phyloP scores from a whole-genome alignment of 805 yeast genomes.

The Torulaspora maleeae region DNA sequence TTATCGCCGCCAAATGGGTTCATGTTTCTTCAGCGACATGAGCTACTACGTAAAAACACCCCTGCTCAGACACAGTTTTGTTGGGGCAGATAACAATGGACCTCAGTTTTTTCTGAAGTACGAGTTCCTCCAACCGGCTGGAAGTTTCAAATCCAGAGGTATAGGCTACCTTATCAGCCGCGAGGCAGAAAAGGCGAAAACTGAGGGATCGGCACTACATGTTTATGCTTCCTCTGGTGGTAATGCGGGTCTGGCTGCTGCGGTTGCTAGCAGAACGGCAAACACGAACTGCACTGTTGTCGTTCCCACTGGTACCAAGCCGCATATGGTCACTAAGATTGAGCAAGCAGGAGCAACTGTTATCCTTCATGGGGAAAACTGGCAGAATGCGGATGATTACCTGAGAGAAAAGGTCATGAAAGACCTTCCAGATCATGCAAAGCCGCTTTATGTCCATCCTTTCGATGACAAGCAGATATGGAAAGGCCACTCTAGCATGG shows the following conservation, averaged over 20 bases:
- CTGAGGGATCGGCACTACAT: constrained; percentile 23
- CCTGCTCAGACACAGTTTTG: constrained; percentile 8
- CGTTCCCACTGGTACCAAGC: constrained; percentile 47
- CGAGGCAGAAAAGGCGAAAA: constrained; percentile 29
- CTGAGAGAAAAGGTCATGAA: constrained; percentile 33
- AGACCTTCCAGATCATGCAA: constrained; percentile 3
- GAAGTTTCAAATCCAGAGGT: constrained; percentile 53
- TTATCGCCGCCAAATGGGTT: no score
- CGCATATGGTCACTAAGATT: constrained; percentile 42
- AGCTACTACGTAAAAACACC: constrained; percentile 16
- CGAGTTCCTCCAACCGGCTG: constrained; percentile 50
- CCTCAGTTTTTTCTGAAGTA: constrained; percentile 42
- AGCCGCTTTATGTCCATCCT: constrained; percentile 50
- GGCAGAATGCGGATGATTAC: constrained; percentile 48
- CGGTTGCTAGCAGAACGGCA: constrained; percentile 35
- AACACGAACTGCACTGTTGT: constrained; percentile 51
- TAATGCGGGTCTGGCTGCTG: constrained; percentile 48
- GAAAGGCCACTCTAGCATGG: constrained; percentile 49
- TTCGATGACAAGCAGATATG: constrained; percentile 47
- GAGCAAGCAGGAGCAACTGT: constrained; percentile 46
- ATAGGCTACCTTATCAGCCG: constrained; percentile 42
- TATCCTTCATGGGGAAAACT: constrained; percentile 41
- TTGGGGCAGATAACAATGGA: not conserved
- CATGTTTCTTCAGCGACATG: not conserved
- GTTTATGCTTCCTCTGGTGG: constrained; percentile 53